A percentile compares a stretch with the other conserved stretches of the same genome.
Evolutionary conservation across 1,284 basidiomycete species (phyloP).

Genomic region (Wolfiporia cocos): DNA sequence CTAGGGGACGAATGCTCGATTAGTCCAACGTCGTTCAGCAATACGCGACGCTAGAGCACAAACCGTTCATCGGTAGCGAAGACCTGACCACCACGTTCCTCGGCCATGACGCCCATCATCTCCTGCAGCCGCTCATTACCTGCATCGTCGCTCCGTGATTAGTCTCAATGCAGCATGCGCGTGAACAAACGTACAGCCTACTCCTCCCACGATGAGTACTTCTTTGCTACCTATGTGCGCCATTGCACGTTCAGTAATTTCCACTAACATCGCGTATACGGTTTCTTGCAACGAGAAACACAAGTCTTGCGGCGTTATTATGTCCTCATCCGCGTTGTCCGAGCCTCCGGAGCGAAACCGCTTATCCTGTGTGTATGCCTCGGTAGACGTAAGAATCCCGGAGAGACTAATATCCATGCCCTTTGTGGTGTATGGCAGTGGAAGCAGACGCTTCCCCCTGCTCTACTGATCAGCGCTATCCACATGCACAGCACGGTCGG

Average conservation of each 20-base stretch:
- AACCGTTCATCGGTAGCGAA: conserved; percentile 97
- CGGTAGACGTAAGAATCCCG: conserved; percentile 85
- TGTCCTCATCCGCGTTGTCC: conserved; percentile 46
- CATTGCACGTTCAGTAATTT: conserved; percentile 99
- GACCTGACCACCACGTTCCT: conserved; percentile 83
- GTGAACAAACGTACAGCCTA: conserved; percentile 76
- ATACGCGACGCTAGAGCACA: conserved; percentile 16
- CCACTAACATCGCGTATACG: conserved; percentile 97
- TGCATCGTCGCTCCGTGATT: conserved; percentile 26
- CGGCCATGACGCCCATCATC: conserved; percentile 99
- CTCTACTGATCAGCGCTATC: background rate
- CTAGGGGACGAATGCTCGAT: conserved; percentile 39
- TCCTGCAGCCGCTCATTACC: conserved; percentile 91
- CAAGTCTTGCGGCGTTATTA: conserved; percentile 90
- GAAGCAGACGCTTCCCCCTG: conserved; percentile 71
- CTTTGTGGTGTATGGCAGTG: conserved; percentile 94
- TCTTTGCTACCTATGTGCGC: conserved; percentile 96
- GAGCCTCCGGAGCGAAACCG: conserved; percentile 49
- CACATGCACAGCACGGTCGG: background rate
- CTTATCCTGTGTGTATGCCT: conserved; percentile 83
- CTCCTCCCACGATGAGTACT: conserved; percentile 96
- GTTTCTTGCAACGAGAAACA: conserved; percentile 98
- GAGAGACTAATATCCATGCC: conserved; percentile 98
- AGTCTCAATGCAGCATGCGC: conserved; percentile 2
- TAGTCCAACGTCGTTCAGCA: too few species aligned